These are phyloP conservation scores for Avena atlantica DNA, from an alignment of 176 grass and related monocot species.

Conservation along the genomic window DNA sequence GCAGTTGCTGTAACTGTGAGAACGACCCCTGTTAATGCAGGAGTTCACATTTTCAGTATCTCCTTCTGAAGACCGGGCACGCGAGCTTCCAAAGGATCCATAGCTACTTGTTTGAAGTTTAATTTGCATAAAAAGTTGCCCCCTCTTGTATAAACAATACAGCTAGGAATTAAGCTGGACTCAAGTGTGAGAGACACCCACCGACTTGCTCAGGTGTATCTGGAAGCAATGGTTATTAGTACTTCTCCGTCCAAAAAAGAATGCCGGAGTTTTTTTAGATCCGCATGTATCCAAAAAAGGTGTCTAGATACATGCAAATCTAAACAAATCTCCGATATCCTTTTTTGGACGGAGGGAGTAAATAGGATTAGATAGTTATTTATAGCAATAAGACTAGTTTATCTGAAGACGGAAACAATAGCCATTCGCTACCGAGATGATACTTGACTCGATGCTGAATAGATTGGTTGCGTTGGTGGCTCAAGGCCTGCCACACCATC, in stretches of 20 bases:
- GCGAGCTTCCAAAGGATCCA: too few species aligned
- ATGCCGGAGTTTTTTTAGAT: too few species aligned
- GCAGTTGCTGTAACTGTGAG: not conserved
- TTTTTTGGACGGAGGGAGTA: not conserved
- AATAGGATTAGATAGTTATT: not conserved
- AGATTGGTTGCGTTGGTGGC: conserved; percentile 64
- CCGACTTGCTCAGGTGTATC: not conserved
- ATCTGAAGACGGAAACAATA: conserved; percentile 3
- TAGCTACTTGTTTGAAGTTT: too few species aligned
- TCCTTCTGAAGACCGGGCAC: too few species aligned
- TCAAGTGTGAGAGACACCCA: not conserved
- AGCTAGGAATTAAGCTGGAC: not conserved
- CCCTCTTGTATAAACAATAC: too few species aligned
- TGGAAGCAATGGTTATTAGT: not conserved
- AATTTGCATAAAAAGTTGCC: too few species aligned
- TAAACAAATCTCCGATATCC: too few species aligned
- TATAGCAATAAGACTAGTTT: not conserved
- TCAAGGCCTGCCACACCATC: conserved; percentile 51
- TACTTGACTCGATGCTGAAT: conserved; percentile 47
- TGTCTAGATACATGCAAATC: not conserved
- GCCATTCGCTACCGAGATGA: conserved; percentile 30
- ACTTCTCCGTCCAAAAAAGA: too few species aligned
- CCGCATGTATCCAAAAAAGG: not conserved
- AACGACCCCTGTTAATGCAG: too few species aligned
- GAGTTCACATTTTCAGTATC: too few species aligned